Base-by-base conservation (phyloP, 1,284 basidiomycete genomes). In the Moniliophthora roreri region DNA sequence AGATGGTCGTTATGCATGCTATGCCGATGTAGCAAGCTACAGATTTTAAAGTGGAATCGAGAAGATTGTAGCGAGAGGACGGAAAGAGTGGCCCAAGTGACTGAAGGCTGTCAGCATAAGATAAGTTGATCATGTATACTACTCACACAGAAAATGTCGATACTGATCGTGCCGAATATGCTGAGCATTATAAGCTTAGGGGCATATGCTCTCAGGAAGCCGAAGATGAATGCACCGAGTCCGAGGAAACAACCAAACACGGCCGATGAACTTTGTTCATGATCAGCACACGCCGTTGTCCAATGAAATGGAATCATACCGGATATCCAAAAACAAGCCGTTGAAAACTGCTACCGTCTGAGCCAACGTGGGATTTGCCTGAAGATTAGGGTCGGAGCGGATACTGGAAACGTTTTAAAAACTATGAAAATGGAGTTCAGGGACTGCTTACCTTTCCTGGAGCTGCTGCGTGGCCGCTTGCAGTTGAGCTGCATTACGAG, bases 61-160 rank as follows among this genome's bases (percentile, higher is more conserved):
- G 65, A 26, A 88, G 66, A 1, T 74, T 81, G 61, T 87, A 88
- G 54, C 81, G 69, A 0, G 69, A 60, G 20, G 75, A 72, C 0
- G 86, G 86, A 62, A 88, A 84, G 0, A 89, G 74, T 0, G 85
- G 83, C 0, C 81, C 81, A 53, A 78, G 75, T 50, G 71, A 67
- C 76, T 79, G 51, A 10, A 34, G 20, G 42, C 8, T 37, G 13
- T 42, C 32, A 16, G 46, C 18, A 9, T 16, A 35, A 28, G n/a
- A 38, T 15, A 26, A 46, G 28, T 9, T 2, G 34, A 20, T 39
- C 2, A 10, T n/a, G n/a, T n/a, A n/a, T n/a, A n/a, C n/a, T n/a
- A 65, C 75, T 52, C 60, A 80, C 78, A 58, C 75, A 79, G 66
- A 79, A 80, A 24, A 86, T 78, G 63, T 80, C 75, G 13, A 78